phyloP scores from a whole-genome alignment of 257 asterid genomes.

The Coffea eugenioides region DNA sequence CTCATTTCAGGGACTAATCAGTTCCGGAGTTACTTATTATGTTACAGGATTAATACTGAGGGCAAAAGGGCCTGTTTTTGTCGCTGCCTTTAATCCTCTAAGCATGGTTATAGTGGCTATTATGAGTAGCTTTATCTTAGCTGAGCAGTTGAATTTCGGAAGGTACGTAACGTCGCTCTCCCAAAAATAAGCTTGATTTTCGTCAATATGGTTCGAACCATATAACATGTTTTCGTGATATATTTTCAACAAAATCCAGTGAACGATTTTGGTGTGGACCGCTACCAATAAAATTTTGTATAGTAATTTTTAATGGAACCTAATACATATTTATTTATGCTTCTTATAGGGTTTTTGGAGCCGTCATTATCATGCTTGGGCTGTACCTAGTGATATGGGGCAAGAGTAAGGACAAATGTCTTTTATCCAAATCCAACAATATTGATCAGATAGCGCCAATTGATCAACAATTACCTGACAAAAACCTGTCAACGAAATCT shows the following conservation, averaged over 20 bases:
- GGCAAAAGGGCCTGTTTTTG: constrained; percentile 49
- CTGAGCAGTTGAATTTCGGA: constrained; percentile 42
- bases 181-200: neutral
- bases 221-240: neutral
- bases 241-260: too few species aligned
- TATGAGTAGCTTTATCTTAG: constrained; percentile 37
- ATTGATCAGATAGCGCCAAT: constrained; percentile 15
- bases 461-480: constrained; percentile 9
- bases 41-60: constrained; percentile 45
- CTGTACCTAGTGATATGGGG: constrained; percentile 50
- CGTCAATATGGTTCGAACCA: neutral
- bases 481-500: constrained; percentile 2
- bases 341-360: constrained; percentile 25
- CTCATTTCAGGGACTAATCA: constrained; percentile 46
- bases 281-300: too few species aligned
- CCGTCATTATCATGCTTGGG: constrained; percentile 35
- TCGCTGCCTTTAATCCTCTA: constrained; percentile 45
- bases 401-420: constrained; percentile 20
- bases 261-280: too few species aligned
- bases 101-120: constrained; percentile 46
- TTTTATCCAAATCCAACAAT: constrained; percentile 8
- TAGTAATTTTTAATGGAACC: neutral
- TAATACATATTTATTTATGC: neutral
- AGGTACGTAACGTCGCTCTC: constrained; percentile 23
- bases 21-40: constrained; percentile 46